Evolutionary conservation across 371 early-diverging fungal genomes (phyloP), one percentile per base, ranked within the genome.

Genomic region (Mortierella sp.): DNA sequence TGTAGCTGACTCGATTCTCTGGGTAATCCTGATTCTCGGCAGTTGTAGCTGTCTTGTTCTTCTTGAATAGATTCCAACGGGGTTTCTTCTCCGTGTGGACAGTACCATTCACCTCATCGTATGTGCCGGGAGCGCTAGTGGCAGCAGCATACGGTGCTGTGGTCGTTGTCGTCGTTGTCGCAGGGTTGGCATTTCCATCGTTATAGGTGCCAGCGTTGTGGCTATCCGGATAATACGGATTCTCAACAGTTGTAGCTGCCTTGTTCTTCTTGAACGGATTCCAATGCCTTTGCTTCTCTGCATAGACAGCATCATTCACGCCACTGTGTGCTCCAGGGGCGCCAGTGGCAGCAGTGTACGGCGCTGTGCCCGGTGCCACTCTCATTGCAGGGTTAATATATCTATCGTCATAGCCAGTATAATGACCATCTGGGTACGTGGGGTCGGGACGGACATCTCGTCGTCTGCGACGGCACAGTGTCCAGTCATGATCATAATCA

Each of bases 1-100:
- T 67, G 47, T 63, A 66, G 63, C 67, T 73, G 51, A 54, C 55
- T 4, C 64, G 62, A 32, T 44, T 62, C 21, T 72, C 66, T 2
- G 47, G 49, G 21, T 28, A 51, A n/a, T 60, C 62, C 12, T 9
- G 14, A 9, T 43, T 32, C 9, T 31, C 41, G 50, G 48, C 53
- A 8, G 50, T 27, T 14, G 27, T 14, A 9, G 49, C n/a, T 3
- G n/a, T 24, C n/a, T 46, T 50, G 39, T 48, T 52, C 51, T 56
- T 68, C 61, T 69, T 75, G 64, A 75, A 73, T 17, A 68, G 75
- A 48, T 64, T 75, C 76, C 69, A 68, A 14, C n/a, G n/a, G n/a
- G n/a, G 26, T 31, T 66, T 64, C 63, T 66, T 72, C 37, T 62
- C 62, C 1, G 19, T n/a, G 17, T 58, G 39, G 1, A 26, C 55